Evolutionary conservation across 2,329 filamentous ascomycete species (phyloP).

Genomic region (Colletotrichum sp.): DNA sequence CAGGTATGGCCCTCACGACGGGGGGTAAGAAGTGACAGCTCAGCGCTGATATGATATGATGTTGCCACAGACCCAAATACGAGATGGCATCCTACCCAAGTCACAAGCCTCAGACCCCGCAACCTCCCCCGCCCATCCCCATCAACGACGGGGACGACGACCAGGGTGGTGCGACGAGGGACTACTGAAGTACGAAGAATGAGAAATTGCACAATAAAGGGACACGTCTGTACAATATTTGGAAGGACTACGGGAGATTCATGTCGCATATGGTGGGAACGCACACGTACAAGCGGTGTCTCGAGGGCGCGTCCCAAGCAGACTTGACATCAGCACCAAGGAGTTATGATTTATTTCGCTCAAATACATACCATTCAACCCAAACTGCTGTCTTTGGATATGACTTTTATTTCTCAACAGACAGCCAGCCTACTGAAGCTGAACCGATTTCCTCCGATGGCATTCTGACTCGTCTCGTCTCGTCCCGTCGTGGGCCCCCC

Average conservation of each 20-base stretch:
- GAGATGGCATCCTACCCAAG: conserved; percentile 17
- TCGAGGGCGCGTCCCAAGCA: neutral
- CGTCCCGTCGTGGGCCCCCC: neutral
- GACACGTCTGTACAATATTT: neutral
- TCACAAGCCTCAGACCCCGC: conserved; percentile 23
- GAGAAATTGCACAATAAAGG: neutral
- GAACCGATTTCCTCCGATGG: neutral
- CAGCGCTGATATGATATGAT: neutral
- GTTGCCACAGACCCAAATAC: neutral
- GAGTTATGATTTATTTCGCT: neutral
- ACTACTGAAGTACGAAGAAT: conserved; percentile 5
- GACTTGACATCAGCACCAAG: neutral
- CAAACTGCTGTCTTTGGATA: neutral
- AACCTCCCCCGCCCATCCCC: conserved; percentile 23
- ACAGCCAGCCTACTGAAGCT: neutral
- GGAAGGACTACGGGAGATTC: neutral
- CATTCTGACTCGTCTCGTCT: neutral
- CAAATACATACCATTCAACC: neutral
- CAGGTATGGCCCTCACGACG: neutral
- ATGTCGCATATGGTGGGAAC: neutral
- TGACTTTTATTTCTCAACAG: neutral
- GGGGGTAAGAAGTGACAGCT: neutral
- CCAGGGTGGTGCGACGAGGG: conserved; percentile 17
- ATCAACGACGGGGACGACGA: conserved; percentile 21
- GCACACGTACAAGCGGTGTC: neutral